Percentiles rank a stretch among this genome's conserved stretches.
These are phyloP conservation scores for Cutaneotrichosporon sp. DNA, from an alignment of 1,284 basidiomycete genomes.

Conservation along the genomic window DNA sequence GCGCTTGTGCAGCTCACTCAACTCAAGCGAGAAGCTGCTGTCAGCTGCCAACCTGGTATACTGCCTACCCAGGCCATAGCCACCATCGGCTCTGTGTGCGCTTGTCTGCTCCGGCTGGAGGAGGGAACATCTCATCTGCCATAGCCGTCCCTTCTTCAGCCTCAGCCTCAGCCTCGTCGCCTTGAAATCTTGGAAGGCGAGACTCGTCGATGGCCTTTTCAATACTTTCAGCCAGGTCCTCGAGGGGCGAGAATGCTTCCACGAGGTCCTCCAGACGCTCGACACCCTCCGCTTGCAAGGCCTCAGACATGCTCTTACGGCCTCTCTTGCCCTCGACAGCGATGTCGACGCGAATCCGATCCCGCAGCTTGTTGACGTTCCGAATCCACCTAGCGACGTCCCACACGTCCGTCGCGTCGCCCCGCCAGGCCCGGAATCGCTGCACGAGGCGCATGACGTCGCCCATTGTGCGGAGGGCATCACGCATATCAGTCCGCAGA, in stretches of 20 bases:
- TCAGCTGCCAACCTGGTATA: background rate
- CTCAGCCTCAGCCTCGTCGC: constrained; percentile 21
- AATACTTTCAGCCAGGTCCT: constrained; percentile 59
- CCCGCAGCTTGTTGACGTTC: constrained; percentile 25
- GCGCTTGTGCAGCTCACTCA: constrained; percentile 55
- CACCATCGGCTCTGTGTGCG: constrained; percentile 51
- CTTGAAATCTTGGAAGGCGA: constrained; percentile 21
- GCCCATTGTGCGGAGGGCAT: constrained; percentile 58
- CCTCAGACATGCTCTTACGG: background rate
- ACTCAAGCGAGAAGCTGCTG: constrained; percentile 62
- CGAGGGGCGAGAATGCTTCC: constrained; percentile 57
- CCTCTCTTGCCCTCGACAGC: constrained; percentile 4
- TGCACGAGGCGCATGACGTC: constrained; percentile 77
- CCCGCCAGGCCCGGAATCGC: constrained; percentile 66
- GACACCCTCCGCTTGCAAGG: constrained; percentile 12
- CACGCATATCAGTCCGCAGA: constrained; percentile 64
- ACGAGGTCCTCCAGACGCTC: constrained; percentile 52
- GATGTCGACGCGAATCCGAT: constrained; percentile 15
- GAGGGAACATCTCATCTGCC: background rate
- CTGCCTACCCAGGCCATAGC: constrained; percentile 65
- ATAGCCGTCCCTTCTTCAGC: constrained; percentile 13
- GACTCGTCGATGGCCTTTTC: constrained; percentile 55
- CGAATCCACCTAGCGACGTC: constrained; percentile 38
- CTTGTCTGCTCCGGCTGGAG: constrained; percentile 17
- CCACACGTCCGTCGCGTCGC: constrained; percentile 56